Percentiles rank a stretch among this genome's conserved stretches.
These are phyloP conservation scores for Rhododendron kiyosumense DNA, from an alignment of 148 eudicot genomes.

Conservation along the genomic window DNA sequence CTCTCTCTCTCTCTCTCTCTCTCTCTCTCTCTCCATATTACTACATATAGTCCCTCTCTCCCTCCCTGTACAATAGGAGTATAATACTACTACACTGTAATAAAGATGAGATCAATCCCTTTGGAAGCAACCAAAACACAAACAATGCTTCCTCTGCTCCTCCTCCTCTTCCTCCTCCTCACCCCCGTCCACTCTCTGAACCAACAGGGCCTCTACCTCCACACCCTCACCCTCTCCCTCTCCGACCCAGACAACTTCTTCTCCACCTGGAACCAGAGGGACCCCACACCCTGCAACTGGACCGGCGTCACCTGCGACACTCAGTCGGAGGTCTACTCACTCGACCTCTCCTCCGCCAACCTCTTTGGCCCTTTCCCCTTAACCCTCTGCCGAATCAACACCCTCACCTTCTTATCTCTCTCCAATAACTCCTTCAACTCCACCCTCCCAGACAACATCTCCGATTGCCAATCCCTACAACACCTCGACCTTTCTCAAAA, in stretches of 20 bases:
- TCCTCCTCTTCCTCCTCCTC: conserved; percentile 9
- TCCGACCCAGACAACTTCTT: conserved; percentile 44
- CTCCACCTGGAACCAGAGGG: conserved; percentile 35
- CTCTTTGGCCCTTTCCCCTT: conserved; percentile 63
- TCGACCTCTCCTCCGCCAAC: conserved; percentile 45
- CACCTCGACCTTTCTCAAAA: conserved; percentile 54
- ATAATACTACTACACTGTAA: background rate
- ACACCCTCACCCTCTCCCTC: conserved; percentile 25
- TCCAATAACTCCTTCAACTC: conserved; percentile 51
- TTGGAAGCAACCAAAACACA: background rate
- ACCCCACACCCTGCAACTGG: conserved; percentile 58
- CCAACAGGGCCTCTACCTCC: conserved; percentile 54
- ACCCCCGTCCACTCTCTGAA: conserved; percentile 24
- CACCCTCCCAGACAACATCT: conserved; percentile 36
- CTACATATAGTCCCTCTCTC: background rate
- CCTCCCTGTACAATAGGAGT: background rate
- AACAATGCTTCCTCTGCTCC: conserved; percentile 16
- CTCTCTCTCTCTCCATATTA: background rate
- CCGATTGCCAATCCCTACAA: conserved; percentile 31
- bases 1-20: conserved; percentile 1
- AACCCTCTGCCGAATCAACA: conserved; percentile 46
- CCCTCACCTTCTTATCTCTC: conserved; percentile 36
- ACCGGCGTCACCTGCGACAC: conserved; percentile 49
- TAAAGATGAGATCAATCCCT: background rate
- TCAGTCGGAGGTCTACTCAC: conserved; percentile 21